Evolutionary conservation across 129 eudicot genomes (phyloP), one percentile per base, ranked within the genome.

Genomic region (Glebionis coronaria): DNA sequence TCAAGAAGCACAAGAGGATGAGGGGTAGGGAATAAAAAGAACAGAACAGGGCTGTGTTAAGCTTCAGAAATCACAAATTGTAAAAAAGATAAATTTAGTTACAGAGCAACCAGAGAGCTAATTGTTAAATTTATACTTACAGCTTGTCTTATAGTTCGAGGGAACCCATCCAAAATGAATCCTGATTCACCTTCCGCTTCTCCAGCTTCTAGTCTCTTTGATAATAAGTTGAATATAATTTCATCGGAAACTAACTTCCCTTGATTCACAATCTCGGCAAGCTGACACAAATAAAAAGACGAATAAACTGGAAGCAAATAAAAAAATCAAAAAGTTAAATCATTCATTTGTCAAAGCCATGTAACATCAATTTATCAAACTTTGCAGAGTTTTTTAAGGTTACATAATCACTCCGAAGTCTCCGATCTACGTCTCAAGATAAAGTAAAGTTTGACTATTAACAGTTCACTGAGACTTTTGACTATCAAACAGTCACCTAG

Each of bases 201-300:
- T 64, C 98, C 98, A 10, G 75, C 75, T 80, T 93, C 98, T 18
- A 93, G 97, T 68, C 98, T 84, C 73, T 86, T 93, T 5, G 98
- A 93, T 68, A 93, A 70, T 52, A 93, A 79, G 79, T 78, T 69
- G 67, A 93, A 82, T 46, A 93, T 88, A n/a, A 93, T 88, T 67
- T 93, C 97, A 84, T 93, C 98, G 19, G 98, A 84, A 45, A 93
- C 98, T 75, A 93, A 59, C 81, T 93, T 84, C 60, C 98, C 98
- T 74, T 88, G 97, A 79, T 86, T 93, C 60, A 88, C 92, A 55
- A 84, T 82, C 77, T 92, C 95, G 9, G 83, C 79, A 68, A 93
- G 95, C 97, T 93, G 90, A 75, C 80, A 74, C 1, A 23, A 1
- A 23, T 23, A 23, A 1, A 23, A 23, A 23, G 25, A 23, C 25